Conservation (phyloP, 257 asterid species). For the Nicotiana undulata region DNA sequence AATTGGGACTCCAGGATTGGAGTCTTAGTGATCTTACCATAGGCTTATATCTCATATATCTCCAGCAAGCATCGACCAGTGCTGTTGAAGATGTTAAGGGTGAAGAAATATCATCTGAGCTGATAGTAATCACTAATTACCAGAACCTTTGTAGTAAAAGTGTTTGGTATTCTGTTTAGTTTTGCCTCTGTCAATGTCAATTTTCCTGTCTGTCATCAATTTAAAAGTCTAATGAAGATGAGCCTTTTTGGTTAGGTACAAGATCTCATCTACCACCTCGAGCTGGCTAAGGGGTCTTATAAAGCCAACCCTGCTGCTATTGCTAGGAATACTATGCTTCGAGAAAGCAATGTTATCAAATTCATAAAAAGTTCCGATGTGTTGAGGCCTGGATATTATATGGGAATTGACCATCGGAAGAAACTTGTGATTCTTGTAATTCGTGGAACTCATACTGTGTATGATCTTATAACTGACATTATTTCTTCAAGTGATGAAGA, state of each 20-base stretch:
- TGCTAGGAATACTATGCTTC: slow-evolving; percentile 80
- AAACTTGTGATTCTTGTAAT: slow-evolving; percentile 80
- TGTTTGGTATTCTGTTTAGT: background rate
- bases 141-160: background rate
- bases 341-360: slow-evolving; percentile 66
- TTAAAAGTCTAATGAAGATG: background rate
- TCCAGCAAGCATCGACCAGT: slow-evolving; percentile 68
- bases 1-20: slow-evolving; percentile 92
- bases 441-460: slow-evolving; percentile 90
- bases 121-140: slow-evolving; percentile 38
- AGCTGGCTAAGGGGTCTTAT: slow-evolving; percentile 85
- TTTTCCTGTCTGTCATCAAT: background rate
- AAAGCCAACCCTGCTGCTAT: slow-evolving; percentile 55
- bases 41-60: slow-evolving; percentile 84
- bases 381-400: slow-evolving; percentile 85
- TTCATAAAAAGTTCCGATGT: slow-evolving; percentile 65
- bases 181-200: background rate
- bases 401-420: slow-evolving; percentile 68
- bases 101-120: slow-evolving; percentile 60
- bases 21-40: slow-evolving; percentile 85
- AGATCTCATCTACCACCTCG: slow-evolving; percentile 79
- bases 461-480: slow-evolving; percentile 77
- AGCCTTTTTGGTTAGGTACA: slow-evolving; percentile 47
- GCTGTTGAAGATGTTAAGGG: slow-evolving; percentile 69
- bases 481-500: slow-evolving; percentile 83